Percentiles rank a stretch among this genome's conserved stretches.
phyloP scores from a whole-genome alignment of 179 eudicot species.

The Silene coronaria region DNA sequence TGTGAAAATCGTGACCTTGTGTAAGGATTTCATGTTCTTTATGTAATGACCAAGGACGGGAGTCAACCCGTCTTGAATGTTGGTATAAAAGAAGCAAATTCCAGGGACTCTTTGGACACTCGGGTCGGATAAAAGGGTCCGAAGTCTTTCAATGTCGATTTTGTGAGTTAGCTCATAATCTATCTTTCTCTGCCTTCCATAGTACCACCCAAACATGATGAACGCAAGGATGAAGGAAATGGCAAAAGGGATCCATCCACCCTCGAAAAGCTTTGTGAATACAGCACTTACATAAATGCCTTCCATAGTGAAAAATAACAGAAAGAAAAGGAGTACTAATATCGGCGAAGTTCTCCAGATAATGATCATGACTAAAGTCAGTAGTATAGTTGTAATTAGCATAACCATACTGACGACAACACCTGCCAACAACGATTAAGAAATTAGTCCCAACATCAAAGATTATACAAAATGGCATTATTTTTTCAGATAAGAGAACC shows the following conservation, averaged over 20 bases:
- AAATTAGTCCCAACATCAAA: not conserved
- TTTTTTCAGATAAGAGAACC: not conserved
- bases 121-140: conserved; percentile 36
- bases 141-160: conserved; percentile 42
- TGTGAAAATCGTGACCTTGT: conserved; percentile 47
- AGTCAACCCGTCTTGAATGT: conserved; percentile 60
- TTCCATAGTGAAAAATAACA: conserved; percentile 47
- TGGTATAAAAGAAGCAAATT: conserved; percentile 60
- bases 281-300: conserved; percentile 51
- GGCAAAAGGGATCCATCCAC: conserved; percentile 85
- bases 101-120: conserved; percentile 53
- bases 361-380: conserved; percentile 58
- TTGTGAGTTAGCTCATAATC: conserved; percentile 44
- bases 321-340: conserved; percentile 41
- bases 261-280: conserved; percentile 56
- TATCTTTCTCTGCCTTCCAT: conserved; percentile 57
- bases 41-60: conserved; percentile 70
- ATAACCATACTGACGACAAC: conserved; percentile 71
- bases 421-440: conserved; percentile 35
- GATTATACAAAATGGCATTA: not conserved
- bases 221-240: conserved; percentile 50
- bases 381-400: conserved; percentile 63
- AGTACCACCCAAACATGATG: conserved; percentile 71
- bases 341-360: conserved; percentile 51
- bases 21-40: conserved; percentile 55